A percentile compares a stretch with the other conserved stretches of the same genome.
Evolutionary conservation across 352 stramenopile genomes (phyloP).

Genomic region (Phytophthora pluvialis): DNA sequence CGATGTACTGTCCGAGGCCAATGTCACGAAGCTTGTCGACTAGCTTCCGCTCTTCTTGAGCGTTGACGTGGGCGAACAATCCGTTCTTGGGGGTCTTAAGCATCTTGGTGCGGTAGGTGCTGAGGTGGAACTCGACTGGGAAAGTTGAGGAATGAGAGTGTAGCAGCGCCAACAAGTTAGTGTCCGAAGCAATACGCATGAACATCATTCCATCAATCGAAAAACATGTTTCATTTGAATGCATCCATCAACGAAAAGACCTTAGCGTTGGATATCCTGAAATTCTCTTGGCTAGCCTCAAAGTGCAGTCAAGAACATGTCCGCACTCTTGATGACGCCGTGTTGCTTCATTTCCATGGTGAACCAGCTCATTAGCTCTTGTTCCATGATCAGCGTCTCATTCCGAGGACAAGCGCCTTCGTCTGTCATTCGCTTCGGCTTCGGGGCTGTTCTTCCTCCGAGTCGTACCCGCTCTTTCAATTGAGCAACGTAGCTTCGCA

Average conservation of each 20-base stretch:
- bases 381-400: no score
- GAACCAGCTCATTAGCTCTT: slow-evolving; percentile 58
- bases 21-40: slow-evolving; percentile 62
- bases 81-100: slow-evolving; percentile 3
- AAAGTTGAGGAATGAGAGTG: slow-evolving; percentile 18
- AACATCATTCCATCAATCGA: no score
- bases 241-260: no score
- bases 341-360: slow-evolving; percentile 56
- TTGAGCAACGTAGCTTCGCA: neutral
- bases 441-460: slow-evolving; percentile 12
- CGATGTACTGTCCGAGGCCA: slow-evolving; percentile 71
- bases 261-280: no score
- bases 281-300: no score
- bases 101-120: slow-evolving; percentile 7
- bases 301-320: slow-evolving; percentile 16
- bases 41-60: slow-evolving; percentile 47
- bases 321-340: slow-evolving; percentile 46
- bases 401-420: neutral
- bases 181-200: no score
- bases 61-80: slow-evolving; percentile 17
- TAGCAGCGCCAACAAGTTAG: no score
- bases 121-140: neutral
- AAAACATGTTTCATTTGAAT: no score
- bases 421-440: neutral
- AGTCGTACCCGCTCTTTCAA: slow-evolving; percentile 25